Conservation (phyloP, 2,329 filamentous ascomycete genomes). For the Colletotrichum tabaci region DNA sequence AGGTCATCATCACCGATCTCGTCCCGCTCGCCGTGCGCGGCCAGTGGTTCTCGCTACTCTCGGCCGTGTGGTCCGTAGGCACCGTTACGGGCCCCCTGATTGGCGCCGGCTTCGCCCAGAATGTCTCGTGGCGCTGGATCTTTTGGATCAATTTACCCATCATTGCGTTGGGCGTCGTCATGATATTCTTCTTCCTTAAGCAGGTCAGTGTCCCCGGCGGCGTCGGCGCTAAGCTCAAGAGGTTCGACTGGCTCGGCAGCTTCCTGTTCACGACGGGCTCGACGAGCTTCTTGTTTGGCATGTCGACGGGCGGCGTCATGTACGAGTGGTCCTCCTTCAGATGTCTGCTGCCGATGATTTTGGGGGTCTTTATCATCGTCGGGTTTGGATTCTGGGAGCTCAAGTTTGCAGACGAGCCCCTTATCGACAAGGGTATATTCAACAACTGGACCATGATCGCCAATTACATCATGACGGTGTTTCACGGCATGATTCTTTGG, state of each 20-base stretch:
- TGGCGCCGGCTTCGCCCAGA: slow-evolving; percentile 68
- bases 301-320: slow-evolving; percentile 77
- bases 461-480: slow-evolving; percentile 65
- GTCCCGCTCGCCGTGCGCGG: slow-evolving; percentile 60
- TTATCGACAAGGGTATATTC: slow-evolving; percentile 62
- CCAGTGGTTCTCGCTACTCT: slow-evolving; percentile 55
- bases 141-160: slow-evolving; percentile 77
- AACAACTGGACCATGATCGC: slow-evolving; percentile 64
- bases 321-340: slow-evolving; percentile 75
- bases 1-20: slow-evolving; percentile 63
- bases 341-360: slow-evolving; percentile 72
- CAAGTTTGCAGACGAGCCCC: slow-evolving; percentile 64
- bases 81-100: slow-evolving; percentile 66
- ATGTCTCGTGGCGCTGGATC: slow-evolving; percentile 72
- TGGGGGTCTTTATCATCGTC: slow-evolving; percentile 67
- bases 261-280: slow-evolving; percentile 72
- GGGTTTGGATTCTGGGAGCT: slow-evolving; percentile 70
- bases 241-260: slow-evolving; percentile 76
- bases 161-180: slow-evolving; percentile 61
- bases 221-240: slow-evolving; percentile 48
- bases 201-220: slow-evolving; percentile 44
- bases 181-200: slow-evolving; percentile 65
- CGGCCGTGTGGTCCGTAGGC: slow-evolving; percentile 68
- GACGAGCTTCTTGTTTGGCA: slow-evolving; percentile 72
- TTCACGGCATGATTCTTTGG: slow-evolving; percentile 72